Base-by-base conservation (phyloP, 257 asterid species). In the Plectranthus barbatus region DNA sequence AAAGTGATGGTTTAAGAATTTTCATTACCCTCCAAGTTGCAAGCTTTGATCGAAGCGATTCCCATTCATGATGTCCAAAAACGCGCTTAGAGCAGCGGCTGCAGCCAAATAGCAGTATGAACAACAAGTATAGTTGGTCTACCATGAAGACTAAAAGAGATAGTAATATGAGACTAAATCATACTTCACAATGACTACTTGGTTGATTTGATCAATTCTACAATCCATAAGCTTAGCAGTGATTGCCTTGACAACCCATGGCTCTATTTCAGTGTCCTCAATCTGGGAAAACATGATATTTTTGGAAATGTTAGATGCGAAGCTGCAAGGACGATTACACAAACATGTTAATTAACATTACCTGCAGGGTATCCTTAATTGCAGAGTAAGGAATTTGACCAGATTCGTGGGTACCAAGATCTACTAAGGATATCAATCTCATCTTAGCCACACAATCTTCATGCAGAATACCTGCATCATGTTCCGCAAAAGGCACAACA, bases 201-300 rank as follows among this genome's bases (percentile, higher is more conserved):
- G 81, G 66, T 93, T 90, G 86, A 90, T 83, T 62, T 93, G 99
- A 76, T 90, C 99, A 31, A 93, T 90, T 83, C 86, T 90, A 75
- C 99, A 87, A 69, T 82, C 94, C 26, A 93, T 54, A 56, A 90
- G 77, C 82, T 90, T 90, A 18, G 86, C 85, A 6, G 95, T 82
- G 66, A 90, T 85, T 51, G 97, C 97, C 83, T 87, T 93, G 56
- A 90, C 90, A 70, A 93, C 76, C 99, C 99, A 93, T 15, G 69
- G 49, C 76, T 93, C 99, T 62, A 93, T 91, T 73, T 87, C 95
- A 74, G 39, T 66, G 53, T 79, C 95, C 37, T 86, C 94, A 37
- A 93, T 87, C 99, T 93, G 77, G 41, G 55, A 59, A 50, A 62
- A 39, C 4, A 42, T 5, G 10, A 10, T 14, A 13, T 34, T 17